Base-by-base conservation (phyloP, 257 asterid species). In the Marsdenia floribunda region DNA sequence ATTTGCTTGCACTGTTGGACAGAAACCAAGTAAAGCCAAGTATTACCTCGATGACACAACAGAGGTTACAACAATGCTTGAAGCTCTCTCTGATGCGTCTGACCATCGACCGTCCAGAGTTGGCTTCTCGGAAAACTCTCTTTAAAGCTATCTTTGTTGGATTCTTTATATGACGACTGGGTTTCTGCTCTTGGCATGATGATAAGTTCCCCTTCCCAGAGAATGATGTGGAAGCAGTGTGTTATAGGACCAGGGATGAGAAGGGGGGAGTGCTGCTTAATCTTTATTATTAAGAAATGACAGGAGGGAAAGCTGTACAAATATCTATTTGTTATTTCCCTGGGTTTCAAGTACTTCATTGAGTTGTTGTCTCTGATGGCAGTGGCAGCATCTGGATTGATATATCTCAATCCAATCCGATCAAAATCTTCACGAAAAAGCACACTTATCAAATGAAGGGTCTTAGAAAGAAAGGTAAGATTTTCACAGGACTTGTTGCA, bases 1-100 rank as follows among this genome's bases (percentile, higher is more conserved):
- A 42, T 86, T 82, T 72, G 90, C 88, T 44, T 86, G 88, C 76
- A 86, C 90, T 0, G 90, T 86, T 42, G 90, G 85, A 33, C 90
- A 84, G 76, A 86, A 86, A 72, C 88, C 90, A 53, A 86, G 90
- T 71, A 86, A 84, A 74, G 88, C 90, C 24, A 86, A 82, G 66
- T 86, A 86, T 71, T 86, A 86, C 65, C 57, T 86, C 18, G 90
- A 86, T 22, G 90, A 86, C 78, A 84, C 88, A 3, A 16, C 58
- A 1, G 86, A 86, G 14, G 88, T 86, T 38, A 40, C 77, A 53
- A 70, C 71, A 68, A 76, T 84, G 86, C 90, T 86, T 24, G 80
- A 78, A 75, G 82, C 84, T 57, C 88, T 86, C 14, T 81, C 82
- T 0, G 81, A 76, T 68, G 81, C 77, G 57, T 72, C 86, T 2